These are phyloP conservation scores for Diplotaxis tenuifolia DNA, from an alignment of 345 rosid genomes.

Conservation along the genomic window DNA sequence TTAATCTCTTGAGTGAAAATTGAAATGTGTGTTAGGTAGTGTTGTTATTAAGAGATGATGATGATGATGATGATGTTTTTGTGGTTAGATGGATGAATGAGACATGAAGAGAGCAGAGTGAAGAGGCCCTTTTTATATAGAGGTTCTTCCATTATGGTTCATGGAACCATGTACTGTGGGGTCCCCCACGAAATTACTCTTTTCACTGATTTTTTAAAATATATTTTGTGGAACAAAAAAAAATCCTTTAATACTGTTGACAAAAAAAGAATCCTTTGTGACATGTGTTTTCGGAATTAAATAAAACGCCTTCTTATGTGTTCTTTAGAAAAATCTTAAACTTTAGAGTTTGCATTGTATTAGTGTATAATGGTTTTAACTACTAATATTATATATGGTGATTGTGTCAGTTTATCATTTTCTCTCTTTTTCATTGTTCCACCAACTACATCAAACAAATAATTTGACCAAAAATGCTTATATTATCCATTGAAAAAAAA, in stretches of 20 bases:
- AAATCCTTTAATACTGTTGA: neutral
- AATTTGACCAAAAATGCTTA: too few relatives aligned
- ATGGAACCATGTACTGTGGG: constrained; percentile 66
- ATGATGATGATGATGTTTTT: constrained; percentile 4
- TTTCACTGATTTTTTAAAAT: constrained; percentile 3
- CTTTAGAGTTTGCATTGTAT: neutral
- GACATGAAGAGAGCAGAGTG: constrained; percentile 23
- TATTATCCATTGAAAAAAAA: too few relatives aligned
- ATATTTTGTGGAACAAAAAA: too few relatives aligned
- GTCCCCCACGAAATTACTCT: constrained; percentile 48
- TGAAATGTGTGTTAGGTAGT: constrained; percentile 11
- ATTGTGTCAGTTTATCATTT: neutral
- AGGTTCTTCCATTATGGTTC: constrained; percentile 23
- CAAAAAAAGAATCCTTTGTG: too few relatives aligned
- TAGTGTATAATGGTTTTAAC: neutral
- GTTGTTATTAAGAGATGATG: neutral
- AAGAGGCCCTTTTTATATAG: constrained; percentile 45
- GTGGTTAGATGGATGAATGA: constrained; percentile 19
- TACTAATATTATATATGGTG: neutral
- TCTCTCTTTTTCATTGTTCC: neutral
- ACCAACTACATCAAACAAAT: too few relatives aligned
- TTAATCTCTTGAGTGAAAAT: neutral
- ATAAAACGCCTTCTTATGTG: neutral
- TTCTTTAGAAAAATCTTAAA: neutral
- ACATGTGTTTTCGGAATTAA: neutral